Evolutionary conservation across 2,329 filamentous ascomycete species (phyloP), one percentile per base, ranked within the genome.

Genomic region (Aspergillus quadrilineatus): DNA sequence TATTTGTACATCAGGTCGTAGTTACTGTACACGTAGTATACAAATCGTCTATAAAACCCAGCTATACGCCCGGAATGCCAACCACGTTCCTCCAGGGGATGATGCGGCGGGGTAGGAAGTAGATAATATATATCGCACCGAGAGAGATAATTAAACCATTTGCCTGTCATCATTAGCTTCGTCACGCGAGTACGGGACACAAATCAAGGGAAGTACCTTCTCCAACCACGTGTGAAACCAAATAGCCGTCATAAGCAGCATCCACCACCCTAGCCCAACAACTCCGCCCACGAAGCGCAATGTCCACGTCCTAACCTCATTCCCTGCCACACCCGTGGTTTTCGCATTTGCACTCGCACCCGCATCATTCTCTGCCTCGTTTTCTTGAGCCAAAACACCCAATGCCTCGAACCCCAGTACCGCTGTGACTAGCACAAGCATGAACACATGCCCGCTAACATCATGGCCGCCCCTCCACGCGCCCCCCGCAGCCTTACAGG

Each of bases 201-300:
- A 22, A 22, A 26, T 6, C 30, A 43, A 69, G 52, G 50, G 51
- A 71, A 81, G 68, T 67, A 89, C 88, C 88, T 97, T 99, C 79
- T 99, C 94, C 67, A 95, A 87, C 92, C 93, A 97, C 0, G 94
- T 99, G 74, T 99, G 94, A 69, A 99, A 99, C 80, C 93, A 99
- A 39, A 95, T 92, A 2, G 92, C 92, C 41, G 94, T 99, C 94
- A 99, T 99, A 59, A 97, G 80, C 71, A 99, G 75, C 94, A 99
- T 99, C 90, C 94, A 97, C 79, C 87, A 84, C 69, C 88, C 90
- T 69, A 97, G 67, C 0, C 75, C 86, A 15, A 89, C 82, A 28
- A 97, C 85, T 0, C 69, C 81, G 26, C 82, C 74, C 4, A 76
- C 73, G 56, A 79, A 75, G 70, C 70, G 82, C 60, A 64, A 77